A percentile compares a stretch with the other conserved stretches of the same genome.
These are phyloP conservation scores for Xylaria sp. DNA, from an alignment of 2,329 filamentous ascomycete species.

Conservation along the genomic window DNA sequence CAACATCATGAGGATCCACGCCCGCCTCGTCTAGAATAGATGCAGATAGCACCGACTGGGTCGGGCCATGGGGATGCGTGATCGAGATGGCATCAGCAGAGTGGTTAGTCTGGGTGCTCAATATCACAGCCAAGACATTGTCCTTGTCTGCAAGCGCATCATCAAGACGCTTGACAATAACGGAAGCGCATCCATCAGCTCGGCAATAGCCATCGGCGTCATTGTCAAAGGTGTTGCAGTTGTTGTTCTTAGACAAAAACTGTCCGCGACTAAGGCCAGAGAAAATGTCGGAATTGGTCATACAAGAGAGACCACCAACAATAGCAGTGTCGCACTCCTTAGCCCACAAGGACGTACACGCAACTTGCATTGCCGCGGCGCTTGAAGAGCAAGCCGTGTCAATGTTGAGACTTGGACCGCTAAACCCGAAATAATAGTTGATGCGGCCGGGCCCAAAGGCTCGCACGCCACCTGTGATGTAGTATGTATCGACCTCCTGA, in stretches of 20 bases:
- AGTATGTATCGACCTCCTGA: slow-evolving; percentile 71
- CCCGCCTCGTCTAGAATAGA: slow-evolving; percentile 77
- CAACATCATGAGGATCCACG: slow-evolving; percentile 79
- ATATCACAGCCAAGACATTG: slow-evolving; percentile 78
- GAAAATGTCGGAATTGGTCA: slow-evolving; percentile 85
- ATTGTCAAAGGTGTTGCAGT: slow-evolving; percentile 84
- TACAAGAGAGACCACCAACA: slow-evolving; percentile 79
- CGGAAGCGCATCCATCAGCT: slow-evolving; percentile 77
- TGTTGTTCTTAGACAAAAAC: slow-evolving; percentile 79
- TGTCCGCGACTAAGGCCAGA: slow-evolving; percentile 78
- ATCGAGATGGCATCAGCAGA: slow-evolving; percentile 84
- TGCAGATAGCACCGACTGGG: slow-evolving; percentile 77
- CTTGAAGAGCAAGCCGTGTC: slow-evolving; percentile 56
- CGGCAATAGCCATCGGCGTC: slow-evolving; percentile 85
- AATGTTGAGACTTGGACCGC: slow-evolving; percentile 52
- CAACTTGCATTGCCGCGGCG: slow-evolving; percentile 52
- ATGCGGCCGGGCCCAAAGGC: slow-evolving; percentile 63
- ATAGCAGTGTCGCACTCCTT: slow-evolving; percentile 84
- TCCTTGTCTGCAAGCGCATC: slow-evolving; percentile 82
- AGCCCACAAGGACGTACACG: slow-evolving; percentile 76
- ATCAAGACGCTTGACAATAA: slow-evolving; percentile 82
- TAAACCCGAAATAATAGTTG: slow-evolving; percentile 56
- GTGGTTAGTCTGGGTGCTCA: slow-evolving; percentile 81
- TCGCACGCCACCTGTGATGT: slow-evolving; percentile 60
- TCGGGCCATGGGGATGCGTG: slow-evolving; percentile 81